Evolutionary conservation across 441 rosid species (phyloP).

Genomic region (Manihot esculenta): DNA sequence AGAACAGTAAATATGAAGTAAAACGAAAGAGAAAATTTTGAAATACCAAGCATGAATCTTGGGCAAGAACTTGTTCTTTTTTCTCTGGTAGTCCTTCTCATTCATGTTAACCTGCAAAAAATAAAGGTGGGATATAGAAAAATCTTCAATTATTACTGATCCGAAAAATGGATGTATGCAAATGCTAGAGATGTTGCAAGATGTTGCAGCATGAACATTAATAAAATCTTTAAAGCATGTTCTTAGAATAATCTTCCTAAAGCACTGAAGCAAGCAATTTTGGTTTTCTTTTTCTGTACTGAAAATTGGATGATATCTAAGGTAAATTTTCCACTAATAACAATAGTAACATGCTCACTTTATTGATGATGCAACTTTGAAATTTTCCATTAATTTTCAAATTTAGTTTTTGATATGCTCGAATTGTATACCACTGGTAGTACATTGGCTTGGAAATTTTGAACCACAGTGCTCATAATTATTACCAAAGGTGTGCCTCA

Average conservation of each 20-base stretch:
- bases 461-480: too few species aligned
- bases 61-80: slow-evolving; percentile 95
- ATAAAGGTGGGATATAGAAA: not conserved
- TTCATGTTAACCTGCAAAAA: slow-evolving; percentile 85
- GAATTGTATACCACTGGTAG: not conserved
- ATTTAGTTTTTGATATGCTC: not conserved
- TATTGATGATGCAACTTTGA: too few species aligned
- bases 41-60: slow-evolving; percentile 98
- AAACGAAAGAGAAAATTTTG: not conserved
- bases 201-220: not conserved
- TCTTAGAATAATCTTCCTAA: not conserved
- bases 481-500: too few species aligned
- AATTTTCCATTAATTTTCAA: too few species aligned
- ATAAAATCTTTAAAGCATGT: not conserved
- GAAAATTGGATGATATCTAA: not conserved
- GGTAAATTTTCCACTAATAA: not conserved
- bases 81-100: slow-evolving; percentile 94
- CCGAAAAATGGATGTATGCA: not conserved
- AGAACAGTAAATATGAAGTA: slow-evolving; percentile 1
- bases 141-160: not conserved
- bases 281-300: not conserved
- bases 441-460: slow-evolving; percentile 5
- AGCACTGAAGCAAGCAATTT: not conserved
- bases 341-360: too few species aligned
- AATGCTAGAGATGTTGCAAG: not conserved